These are phyloP conservation scores for Xylona heveae DNA, from an alignment of 495 filamentous ascomycete species.

Conservation along the genomic window DNA sequence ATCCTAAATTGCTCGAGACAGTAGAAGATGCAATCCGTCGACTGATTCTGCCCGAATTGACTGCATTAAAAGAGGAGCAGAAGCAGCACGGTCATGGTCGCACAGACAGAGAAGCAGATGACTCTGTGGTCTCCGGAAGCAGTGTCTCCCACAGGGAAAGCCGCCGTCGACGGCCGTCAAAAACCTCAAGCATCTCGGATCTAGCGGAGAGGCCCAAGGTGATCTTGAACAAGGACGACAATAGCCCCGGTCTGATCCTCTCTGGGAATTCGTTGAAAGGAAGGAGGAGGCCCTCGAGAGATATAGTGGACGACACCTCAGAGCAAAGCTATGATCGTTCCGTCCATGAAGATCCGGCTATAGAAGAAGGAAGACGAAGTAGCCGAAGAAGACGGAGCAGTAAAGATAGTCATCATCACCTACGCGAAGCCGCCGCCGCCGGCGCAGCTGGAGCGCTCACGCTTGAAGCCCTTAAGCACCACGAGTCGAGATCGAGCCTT, in stretches of 20 bases:
- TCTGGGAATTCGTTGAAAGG: constrained; percentile 31
- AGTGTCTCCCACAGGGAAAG: constrained; percentile 37
- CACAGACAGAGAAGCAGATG: constrained; percentile 36
- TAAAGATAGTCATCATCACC: constrained; percentile 24
- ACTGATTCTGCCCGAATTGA: constrained; percentile 78
- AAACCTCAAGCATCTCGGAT: constrained; percentile 49
- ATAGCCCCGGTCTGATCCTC: constrained; percentile 34
- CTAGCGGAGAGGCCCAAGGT: constrained; percentile 40
- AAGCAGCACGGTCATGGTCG: constrained; percentile 34
- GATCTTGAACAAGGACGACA: constrained; percentile 36
- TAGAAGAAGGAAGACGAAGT: constrained; percentile 31
- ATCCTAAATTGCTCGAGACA: constrained; percentile 82
- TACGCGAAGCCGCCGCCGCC: constrained; percentile 33
- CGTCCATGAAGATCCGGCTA: constrained; percentile 25
- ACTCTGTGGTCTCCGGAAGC: constrained; percentile 38
- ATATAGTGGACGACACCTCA: constrained; percentile 13
- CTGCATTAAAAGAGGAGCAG: constrained; percentile 75
- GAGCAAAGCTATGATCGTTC: constrained; percentile 20
- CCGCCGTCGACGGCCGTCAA: constrained; percentile 34
- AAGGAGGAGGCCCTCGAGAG: constrained; percentile 18
- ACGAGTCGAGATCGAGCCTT: constrained; percentile 39
- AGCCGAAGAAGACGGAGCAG: constrained; percentile 36
- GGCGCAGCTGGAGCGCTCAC: constrained; percentile 36
- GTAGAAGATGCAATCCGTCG: constrained; percentile 91
- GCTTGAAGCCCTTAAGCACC: constrained; percentile 38